Conservation (phyloP, 306 rosid genomes). For the Rubus idaeus region DNA sequence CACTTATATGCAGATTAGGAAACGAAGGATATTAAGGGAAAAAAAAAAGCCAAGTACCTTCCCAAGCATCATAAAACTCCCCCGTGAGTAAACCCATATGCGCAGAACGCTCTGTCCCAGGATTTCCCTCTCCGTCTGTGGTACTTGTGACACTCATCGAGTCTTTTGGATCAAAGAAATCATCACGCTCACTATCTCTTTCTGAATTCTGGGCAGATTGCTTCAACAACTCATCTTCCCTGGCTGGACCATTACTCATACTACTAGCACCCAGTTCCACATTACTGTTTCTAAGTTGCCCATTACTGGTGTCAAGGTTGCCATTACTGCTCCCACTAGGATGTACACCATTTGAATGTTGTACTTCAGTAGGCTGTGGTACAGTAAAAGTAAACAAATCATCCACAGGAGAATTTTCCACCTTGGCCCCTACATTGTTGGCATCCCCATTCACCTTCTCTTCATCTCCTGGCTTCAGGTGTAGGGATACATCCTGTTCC, state of each 20-base stretch:
- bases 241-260: constrained; percentile 25
- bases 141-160: constrained; percentile 64
- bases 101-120: constrained; percentile 45
- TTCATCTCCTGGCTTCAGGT: constrained; percentile 26
- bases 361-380: constrained; percentile 42
- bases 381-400: constrained; percentile 31
- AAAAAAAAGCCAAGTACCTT: constrained; percentile 50
- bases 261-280: background rate
- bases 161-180: constrained; percentile 77
- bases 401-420: constrained; percentile 43
- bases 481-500: constrained; percentile 48
- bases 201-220: constrained; percentile 31
- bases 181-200: constrained; percentile 60
- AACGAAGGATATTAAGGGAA: background rate
- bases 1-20: background rate
- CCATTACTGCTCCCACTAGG: constrained; percentile 32
- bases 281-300: constrained; percentile 34
- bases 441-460: constrained; percentile 27
- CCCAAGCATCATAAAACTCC: constrained; percentile 90
- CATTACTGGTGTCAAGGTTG: constrained; percentile 23
- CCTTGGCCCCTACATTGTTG: constrained; percentile 33
- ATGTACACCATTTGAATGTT: constrained; percentile 32
- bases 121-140: constrained; percentile 79
- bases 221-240: constrained; percentile 31
- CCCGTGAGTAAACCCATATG: constrained; percentile 42